Conservation (phyloP, 306 rosid genomes). For the Cucumis sativus region DNA sequence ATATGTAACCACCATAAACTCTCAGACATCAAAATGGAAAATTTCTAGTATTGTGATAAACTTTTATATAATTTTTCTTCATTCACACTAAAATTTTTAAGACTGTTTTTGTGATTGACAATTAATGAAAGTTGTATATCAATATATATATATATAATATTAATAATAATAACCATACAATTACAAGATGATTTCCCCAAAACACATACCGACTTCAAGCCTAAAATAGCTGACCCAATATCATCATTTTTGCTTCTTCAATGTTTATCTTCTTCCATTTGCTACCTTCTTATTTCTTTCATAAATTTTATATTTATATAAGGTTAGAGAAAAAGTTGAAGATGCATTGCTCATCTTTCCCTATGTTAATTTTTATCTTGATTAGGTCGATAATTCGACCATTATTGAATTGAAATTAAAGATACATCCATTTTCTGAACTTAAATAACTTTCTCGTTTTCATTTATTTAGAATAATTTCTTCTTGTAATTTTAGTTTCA, state of each 20-base stretch:
- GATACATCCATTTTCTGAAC: no score
- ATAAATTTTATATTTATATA: neutral
- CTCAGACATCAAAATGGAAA: no score
- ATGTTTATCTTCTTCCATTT: neutral
- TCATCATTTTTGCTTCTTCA: neutral
- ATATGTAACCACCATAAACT: no score
- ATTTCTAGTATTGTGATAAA: no score
- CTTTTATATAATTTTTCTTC: no score
- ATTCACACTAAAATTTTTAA: no score
- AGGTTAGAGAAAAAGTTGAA: neutral
- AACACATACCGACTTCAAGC: neutral
- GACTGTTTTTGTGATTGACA: no score
- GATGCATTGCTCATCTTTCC: neutral
- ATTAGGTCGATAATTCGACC: no score
- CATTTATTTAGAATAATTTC: neutral
- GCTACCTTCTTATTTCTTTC: neutral
- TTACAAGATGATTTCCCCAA: neutral
- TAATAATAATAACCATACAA: no score
- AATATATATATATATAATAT: no score
- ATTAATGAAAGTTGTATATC: no score
- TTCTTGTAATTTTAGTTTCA: neutral
- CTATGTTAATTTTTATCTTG: neutral
- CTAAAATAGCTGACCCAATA: neutral
- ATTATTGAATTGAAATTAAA: no score
- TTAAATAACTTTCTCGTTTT: neutral